These are phyloP conservation scores for Eutrema japonicum DNA, from an alignment of 345 rosid species.

Conservation along the genomic window DNA sequence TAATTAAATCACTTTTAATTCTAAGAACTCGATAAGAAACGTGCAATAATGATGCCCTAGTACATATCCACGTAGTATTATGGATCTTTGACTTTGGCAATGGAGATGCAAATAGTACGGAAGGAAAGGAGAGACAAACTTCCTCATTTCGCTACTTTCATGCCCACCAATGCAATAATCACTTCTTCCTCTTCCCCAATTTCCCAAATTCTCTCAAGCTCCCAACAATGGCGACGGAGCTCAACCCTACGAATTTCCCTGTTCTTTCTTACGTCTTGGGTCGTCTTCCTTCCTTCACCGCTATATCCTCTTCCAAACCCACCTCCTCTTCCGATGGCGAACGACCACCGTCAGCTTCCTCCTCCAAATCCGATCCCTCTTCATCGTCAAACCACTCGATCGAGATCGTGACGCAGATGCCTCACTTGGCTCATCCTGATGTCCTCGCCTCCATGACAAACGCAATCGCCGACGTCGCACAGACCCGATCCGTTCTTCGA, in stretches of 20 bases:
- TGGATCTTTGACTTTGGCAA: conserved; percentile 38
- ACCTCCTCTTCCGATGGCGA: conserved; percentile 43
- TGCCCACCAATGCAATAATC: conserved; percentile 25
- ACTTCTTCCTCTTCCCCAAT: conserved; percentile 1
- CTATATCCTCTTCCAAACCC: conserved; percentile 47
- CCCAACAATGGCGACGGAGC: conserved; percentile 50
- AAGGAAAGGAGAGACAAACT: conserved; percentile 8
- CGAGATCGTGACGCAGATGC: conserved; percentile 59
- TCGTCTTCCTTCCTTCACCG: conserved; percentile 68
- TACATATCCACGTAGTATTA: conserved; percentile 23
- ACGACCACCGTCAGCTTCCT: conserved; percentile 16
- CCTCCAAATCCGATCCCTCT: conserved; percentile 39
- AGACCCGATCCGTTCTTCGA: conserved; percentile 78
- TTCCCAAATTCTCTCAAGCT: conserved; percentile 7
- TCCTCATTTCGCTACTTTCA: conserved; percentile 2
- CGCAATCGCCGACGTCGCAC: conserved; percentile 75
- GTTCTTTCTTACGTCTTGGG: conserved; percentile 85
- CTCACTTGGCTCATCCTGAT: conserved; percentile 64
- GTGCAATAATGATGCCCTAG: no score
- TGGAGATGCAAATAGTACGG: conserved; percentile 30
- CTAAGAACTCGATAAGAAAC: no score
- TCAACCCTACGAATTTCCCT: conserved; percentile 69
- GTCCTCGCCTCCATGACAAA: conserved; percentile 75
- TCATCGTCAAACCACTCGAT: conserved; percentile 42
- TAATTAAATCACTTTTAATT: no score